phyloP scores from a whole-genome alignment of 208 protist species.

The Trichomonas tenax region DNA sequence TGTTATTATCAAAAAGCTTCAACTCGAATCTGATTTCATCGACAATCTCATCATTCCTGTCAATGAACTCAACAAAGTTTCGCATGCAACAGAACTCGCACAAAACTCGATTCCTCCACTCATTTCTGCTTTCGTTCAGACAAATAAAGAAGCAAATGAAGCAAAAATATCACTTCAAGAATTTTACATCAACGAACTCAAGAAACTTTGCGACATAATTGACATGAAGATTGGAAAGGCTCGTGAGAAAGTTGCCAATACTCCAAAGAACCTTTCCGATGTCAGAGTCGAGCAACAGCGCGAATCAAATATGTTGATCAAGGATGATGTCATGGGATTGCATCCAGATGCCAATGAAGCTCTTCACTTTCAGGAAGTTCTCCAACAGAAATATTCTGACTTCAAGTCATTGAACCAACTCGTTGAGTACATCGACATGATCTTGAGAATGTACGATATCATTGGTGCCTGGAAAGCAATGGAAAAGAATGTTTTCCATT shows the following conservation, averaged over 20 bases:
- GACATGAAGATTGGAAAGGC: background rate
- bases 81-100: background rate
- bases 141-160: background rate
- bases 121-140: background rate
- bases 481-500: background rate
- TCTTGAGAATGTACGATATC: background rate
- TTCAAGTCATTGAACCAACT: background rate
- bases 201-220: background rate
- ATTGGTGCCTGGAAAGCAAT: background rate
- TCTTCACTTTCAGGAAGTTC: constrained; percentile 5
- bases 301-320: background rate
- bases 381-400: background rate
- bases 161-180: background rate
- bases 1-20: background rate
- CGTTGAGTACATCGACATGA: background rate
- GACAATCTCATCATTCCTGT: background rate
- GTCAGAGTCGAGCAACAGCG: background rate
- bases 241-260: background rate
- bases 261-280: background rate
- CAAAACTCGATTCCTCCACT: background rate
- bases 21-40: background rate
- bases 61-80: background rate
- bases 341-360: background rate
- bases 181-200: background rate
- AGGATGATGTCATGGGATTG: background rate